phyloP scores from a whole-genome alignment of 2,329 filamentous ascomycete species.

The Trichoderma arundinaceum region DNA sequence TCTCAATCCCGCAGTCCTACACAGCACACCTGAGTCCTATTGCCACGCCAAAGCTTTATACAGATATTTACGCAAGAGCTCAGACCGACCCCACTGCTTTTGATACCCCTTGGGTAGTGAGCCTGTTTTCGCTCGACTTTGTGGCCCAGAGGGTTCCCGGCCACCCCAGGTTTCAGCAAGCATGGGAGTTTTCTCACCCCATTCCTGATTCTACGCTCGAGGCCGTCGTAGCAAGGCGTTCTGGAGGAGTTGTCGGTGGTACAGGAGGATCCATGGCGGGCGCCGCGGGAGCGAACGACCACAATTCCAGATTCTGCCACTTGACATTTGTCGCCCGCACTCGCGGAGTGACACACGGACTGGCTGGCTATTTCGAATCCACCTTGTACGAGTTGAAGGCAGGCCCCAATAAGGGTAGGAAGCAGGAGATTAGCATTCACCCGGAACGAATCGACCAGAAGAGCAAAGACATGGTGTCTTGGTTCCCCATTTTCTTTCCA shows the following conservation, averaged over 20 bases:
- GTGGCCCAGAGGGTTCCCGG: slow-evolving; percentile 69
- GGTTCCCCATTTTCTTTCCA: slow-evolving; percentile 99
- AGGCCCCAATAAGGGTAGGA: slow-evolving; percentile 47
- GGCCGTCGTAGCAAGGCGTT: slow-evolving; percentile 60
- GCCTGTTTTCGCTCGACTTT: slow-evolving; percentile 87
- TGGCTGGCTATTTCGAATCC: slow-evolving; percentile 95
- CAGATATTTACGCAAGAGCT: slow-evolving; percentile 73
- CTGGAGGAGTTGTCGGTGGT: slow-evolving; percentile 68
- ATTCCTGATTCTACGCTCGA: slow-evolving; percentile 64
- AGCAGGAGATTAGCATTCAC: slow-evolving; percentile 88
- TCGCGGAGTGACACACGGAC: slow-evolving; percentile 84
- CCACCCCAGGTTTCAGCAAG: slow-evolving; percentile 70
- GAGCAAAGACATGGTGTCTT: slow-evolving; percentile 97
- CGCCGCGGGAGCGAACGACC: slow-evolving; percentile 83
- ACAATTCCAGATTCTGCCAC: slow-evolving; percentile 83
- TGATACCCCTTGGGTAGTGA: slow-evolving; percentile 93
- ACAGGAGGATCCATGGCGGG: slow-evolving; percentile 76
- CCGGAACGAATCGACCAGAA: slow-evolving; percentile 90
- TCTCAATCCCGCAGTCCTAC: slow-evolving; percentile 93
- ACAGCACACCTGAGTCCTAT: slow-evolving; percentile 94
- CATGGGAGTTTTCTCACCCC: slow-evolving; percentile 83
- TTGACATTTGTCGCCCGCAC: slow-evolving; percentile 78
- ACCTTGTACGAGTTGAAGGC: slow-evolving; percentile 75
- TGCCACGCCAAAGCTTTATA: slow-evolving; percentile 81
- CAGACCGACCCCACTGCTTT: slow-evolving; percentile 72